Percentiles rank a stretch among this genome's conserved stretches.
These are phyloP conservation scores for Talaromyces atroroseus DNA, from an alignment of 2,329 filamentous ascomycete species.

Conservation along the genomic window DNA sequence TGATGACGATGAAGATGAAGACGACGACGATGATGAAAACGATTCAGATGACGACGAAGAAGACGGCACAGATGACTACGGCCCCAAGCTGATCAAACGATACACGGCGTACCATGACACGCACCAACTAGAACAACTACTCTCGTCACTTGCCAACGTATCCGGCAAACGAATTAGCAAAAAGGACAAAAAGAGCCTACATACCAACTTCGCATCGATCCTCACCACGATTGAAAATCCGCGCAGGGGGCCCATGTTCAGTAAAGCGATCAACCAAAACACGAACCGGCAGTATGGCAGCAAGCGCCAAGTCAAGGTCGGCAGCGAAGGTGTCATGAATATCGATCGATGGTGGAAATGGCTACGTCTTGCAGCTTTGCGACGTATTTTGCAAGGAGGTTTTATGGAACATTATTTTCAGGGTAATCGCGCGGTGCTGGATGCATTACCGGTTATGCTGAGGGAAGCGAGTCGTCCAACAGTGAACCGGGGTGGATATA, in stretches of 20 bases:
- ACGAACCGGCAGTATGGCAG: slow-evolving; percentile 57
- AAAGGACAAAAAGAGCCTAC: slow-evolving; percentile 61
- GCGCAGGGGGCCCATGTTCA: slow-evolving; percentile 60
- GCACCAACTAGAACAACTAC: slow-evolving; percentile 54
- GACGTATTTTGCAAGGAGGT: slow-evolving; percentile 56
- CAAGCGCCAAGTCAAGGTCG: slow-evolving; percentile 56
- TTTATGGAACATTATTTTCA: slow-evolving; percentile 59
- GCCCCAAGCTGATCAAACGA: slow-evolving; percentile 51
- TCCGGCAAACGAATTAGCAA: slow-evolving; percentile 60
- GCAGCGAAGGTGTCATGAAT: slow-evolving; percentile 53
- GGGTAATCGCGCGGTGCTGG: slow-evolving; percentile 56
- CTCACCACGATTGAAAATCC: slow-evolving; percentile 62
- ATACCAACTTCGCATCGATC: slow-evolving; percentile 61
- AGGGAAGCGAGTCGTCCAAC: slow-evolving; percentile 19
- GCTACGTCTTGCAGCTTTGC: slow-evolving; percentile 56
- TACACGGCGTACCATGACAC: slow-evolving; percentile 64
- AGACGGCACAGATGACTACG: no score
- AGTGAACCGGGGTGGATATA: slow-evolving; percentile 21
- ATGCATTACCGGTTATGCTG: slow-evolving; percentile 50
- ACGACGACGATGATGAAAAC: slow-evolving; percentile 27
- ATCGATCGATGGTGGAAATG: slow-evolving; percentile 73
- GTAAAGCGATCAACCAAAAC: slow-evolving; percentile 57
- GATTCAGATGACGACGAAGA: slow-evolving; percentile 36
- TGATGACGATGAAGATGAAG: slow-evolving; percentile 50
- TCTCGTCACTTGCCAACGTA: slow-evolving; percentile 55